Base-by-base conservation (phyloP, 2,329 filamentous ascomycete species). In the Aspergillus novoparasiticus region DNA sequence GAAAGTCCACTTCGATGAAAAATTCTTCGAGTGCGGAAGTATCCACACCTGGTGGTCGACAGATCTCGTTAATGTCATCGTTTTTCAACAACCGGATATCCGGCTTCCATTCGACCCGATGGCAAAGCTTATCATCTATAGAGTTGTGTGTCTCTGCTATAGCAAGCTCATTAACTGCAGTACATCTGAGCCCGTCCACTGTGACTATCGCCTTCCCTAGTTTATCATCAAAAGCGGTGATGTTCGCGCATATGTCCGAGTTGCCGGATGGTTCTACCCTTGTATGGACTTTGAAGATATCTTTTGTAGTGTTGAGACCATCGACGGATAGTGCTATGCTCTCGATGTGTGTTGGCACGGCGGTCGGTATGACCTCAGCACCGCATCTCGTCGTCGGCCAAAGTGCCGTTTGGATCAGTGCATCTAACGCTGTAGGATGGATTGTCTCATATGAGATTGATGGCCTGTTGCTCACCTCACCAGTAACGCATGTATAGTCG, bases 391-490 rank as follows among this genome's bases (percentile, higher is more conserved):
- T 43, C 50, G n/a, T n/a, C 6, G 50, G 51, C 50, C 34, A 60
- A 16, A 60, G 34, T 5, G 48, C 23, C 26, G 62, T 65, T 32
- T 66, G 64, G 10, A 66, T 9, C 16, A 66, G 58, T 2, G 62
- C 54, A 57, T 66, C 64, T 2, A 65, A 48, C 0, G 63, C 58
- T 9, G 64, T 63, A 12, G 64, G 64, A 19, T 66, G 64, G 21
- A 66, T 65, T 3, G 54, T 61, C 19, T 67, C 64, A 6, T 51
- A 4, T 26, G 32, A 45, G 32, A 30, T 9, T n/a, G n/a, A 51
- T 14, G n/a, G 6, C 6, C 11, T 14, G 46, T 46, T 26, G 14
- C 21, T 51, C 16, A 34, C 28, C 30, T 51, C 48, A 32, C 48
- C 28, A 32, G 28, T 51, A 32, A 51, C 16, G 2, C 28, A 21